Base-by-base conservation (phyloP, 148 eudicot species). In the Dysphania ambrosioides region DNA sequence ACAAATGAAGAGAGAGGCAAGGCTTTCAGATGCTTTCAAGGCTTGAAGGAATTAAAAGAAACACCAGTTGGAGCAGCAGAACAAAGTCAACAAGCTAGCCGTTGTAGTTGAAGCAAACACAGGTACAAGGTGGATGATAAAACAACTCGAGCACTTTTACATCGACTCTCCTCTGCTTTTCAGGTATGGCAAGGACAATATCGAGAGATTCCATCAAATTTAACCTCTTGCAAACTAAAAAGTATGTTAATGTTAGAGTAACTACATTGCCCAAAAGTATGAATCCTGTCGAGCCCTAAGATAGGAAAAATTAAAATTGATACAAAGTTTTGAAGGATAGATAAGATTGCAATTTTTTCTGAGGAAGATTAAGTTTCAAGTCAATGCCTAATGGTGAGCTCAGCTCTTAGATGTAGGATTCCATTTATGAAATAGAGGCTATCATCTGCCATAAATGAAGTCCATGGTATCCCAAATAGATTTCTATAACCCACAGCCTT, bases 401-500 rank as follows among this genome's bases (percentile, higher is more conserved):
- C 97, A 0, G 96, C 97, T 72, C 96, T 81, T 47, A 93, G 89
- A 74, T 93, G 92, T 30, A 93, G 86, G 70, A 85, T 72, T 44
- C 87, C 93, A 44, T 93, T 85, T 82, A 93, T 87, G 85, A 93
- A 93, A 76, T 81, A 93, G n/a, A 84, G 90, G 77, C 97, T 90
- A 29, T 93, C 96, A 1, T 93, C 97, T 1, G 97, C 96, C 92
- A 88, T 84, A 70, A 93, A 93, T 9, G 93, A 87, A 3, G 88
- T 83, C 97, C 97, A 93, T 0, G 91, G 89, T 49, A 93, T 85
- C 32, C 90, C 91, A 63, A 93, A 93, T 34, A 93, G 84, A 81
- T 93, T 93, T 26, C 97, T 79, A 68, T 93, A 93, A 0, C 97
- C 97, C 36, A 93, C 97, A 0, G 97, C 97, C 70, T 93, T 93